These are phyloP conservation scores for Boletus subparvulus DNA, from an alignment of 768 basidiomycete species.

Conservation along the genomic window DNA sequence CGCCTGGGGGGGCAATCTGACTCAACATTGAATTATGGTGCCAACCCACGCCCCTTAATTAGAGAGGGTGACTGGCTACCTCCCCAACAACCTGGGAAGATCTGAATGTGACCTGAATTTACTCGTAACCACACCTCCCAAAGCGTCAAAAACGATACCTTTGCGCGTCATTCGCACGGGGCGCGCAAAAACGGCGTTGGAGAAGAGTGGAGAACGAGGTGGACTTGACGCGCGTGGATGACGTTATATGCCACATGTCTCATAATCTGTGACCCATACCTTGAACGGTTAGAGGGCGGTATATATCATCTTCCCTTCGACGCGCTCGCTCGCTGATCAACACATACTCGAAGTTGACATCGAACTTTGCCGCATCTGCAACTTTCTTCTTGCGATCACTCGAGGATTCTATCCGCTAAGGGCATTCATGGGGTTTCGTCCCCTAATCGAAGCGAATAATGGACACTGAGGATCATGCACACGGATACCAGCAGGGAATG, in stretches of 20 bases:
- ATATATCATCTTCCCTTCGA: background rate
- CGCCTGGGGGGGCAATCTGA: background rate
- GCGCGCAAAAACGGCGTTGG: background rate
- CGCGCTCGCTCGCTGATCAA: background rate
- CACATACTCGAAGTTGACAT: background rate
- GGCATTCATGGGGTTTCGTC: background rate
- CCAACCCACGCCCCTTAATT: background rate
- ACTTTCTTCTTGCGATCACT: background rate
- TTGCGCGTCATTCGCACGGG: too few relatives aligned
- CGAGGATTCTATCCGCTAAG: background rate
- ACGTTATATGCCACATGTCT: background rate
- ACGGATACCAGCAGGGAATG: background rate
- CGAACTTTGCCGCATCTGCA: background rate
- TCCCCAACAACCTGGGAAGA: too few relatives aligned
- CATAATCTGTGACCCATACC: background rate
- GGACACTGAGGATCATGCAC: background rate
- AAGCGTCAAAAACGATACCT: background rate
- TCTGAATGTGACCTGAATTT: background rate
- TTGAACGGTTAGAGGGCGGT: background rate
- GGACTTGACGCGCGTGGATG: background rate
- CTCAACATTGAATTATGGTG: too few relatives aligned
- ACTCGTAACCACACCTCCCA: background rate
- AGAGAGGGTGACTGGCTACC: background rate
- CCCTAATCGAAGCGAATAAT: slow-evolving; percentile 2
- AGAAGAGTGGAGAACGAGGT: background rate